Evolutionary conservation across 805 yeast genomes (phyloP), one percentile per base, ranked within the genome.

Genomic region (Pichia eremophila): DNA sequence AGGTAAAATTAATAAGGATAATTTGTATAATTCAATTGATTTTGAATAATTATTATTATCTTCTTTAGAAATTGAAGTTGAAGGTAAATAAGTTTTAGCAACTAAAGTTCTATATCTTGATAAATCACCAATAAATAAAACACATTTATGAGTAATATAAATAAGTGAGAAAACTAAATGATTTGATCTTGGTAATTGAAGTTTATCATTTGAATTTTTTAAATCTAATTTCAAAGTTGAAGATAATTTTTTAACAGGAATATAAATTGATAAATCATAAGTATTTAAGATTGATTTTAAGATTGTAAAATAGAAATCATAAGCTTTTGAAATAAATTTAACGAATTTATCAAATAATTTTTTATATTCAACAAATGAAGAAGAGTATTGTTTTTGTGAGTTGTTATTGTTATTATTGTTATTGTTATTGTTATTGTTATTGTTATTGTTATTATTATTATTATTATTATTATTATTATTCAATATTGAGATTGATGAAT

Each of bases 1-100:
- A 1, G 91, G 90, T 28, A 82, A 61, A 18, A 83, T 63, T 28
- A 76, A 57, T 32, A 78, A 73, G 18, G 87, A 79, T 41, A 70
- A 61, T 43, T 74, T 70, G 55, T 80, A 78, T 46, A 69, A 66
- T 41, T 69, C 68, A n/a, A 69, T 53, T 2, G 79, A 66, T 54
- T 71, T 71, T 46, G 68, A 61, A 50, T 70, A 73, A 49, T 67
- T 70, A 46, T 72, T 67, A 18, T 70, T 61, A 32, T 66, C 59
- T 51, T 64, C 52, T 63, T 73, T 54, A 27, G 71, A 62, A 38
- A 57, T 50, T 19, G 61, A 51, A 35, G 54, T 66, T 15, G 57
- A 57, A 3, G 57, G 63, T 14, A 69, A 61, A 52, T 71, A 74
- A 2, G 71, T 60, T 45, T 70, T 67, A 29, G 78, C 81, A 29